These are phyloP conservation scores for Ceratocystis cacaofunesta DNA, from an alignment of 2,329 filamentous ascomycete genomes.

Conservation along the genomic window DNA sequence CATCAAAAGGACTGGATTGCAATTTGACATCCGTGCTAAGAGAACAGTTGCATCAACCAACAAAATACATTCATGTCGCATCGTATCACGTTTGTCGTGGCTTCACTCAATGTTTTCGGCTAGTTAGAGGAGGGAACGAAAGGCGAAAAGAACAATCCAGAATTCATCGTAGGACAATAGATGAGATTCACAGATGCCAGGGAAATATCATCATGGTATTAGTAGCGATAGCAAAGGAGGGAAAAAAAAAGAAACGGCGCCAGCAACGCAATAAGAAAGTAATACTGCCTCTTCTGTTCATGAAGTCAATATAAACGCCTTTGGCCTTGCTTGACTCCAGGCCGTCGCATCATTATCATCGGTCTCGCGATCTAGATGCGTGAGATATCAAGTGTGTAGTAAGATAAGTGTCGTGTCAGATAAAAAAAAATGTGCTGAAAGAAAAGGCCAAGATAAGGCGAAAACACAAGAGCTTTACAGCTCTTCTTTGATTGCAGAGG, in stretches of 20 bases:
- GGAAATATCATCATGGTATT: conserved; percentile 16
- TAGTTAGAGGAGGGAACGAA: background rate
- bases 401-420: conserved; percentile 1
- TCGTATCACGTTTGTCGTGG: background rate
- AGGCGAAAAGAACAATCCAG: background rate
- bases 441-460: conserved; percentile 8
- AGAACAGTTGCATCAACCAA: conserved; percentile 9
- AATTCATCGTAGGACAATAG: no score
- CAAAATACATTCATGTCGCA: background rate
- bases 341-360: background rate
- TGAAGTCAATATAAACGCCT: background rate
- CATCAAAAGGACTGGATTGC: conserved; percentile 70
- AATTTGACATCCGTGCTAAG: conserved; percentile 99
- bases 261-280: background rate
- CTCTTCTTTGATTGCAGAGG: conserved; percentile 12
- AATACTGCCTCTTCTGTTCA: no score
- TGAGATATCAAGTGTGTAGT: conserved; percentile 5
- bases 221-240: conserved; percentile 13
- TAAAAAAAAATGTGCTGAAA: conserved; percentile 5
- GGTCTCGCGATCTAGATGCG: background rate
- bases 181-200: background rate
- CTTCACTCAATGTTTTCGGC: background rate
- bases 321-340: background rate
- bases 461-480: conserved; percentile 10
- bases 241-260: background rate